These are phyloP conservation scores for Fabrea salina DNA, from an alignment of 169 alveolate species.

Conservation along the genomic window DNA sequence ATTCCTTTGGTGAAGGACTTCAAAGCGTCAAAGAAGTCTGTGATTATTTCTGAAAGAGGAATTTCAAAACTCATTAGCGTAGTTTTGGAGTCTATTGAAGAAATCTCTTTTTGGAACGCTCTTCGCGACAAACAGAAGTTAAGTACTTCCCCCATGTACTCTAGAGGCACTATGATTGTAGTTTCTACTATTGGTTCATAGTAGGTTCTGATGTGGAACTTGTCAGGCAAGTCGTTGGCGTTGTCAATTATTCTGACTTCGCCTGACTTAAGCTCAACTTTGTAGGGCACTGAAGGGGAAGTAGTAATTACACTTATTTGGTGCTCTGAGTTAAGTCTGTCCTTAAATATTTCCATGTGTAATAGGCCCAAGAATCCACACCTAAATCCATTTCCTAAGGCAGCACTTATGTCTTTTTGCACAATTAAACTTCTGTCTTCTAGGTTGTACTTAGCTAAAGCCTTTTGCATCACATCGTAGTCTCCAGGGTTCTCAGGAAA, in stretches of 20 bases:
- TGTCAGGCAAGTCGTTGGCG: constrained; percentile 25
- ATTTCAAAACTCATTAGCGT: constrained; percentile 65
- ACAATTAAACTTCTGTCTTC: constrained; percentile 88
- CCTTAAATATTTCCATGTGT: constrained; percentile 92
- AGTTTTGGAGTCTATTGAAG: constrained; percentile 48
- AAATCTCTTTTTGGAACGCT: constrained; percentile 52
- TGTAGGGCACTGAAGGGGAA: constrained; percentile 82
- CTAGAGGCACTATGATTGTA: constrained; percentile 56
- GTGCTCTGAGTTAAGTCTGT: constrained; percentile 89
- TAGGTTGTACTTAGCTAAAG: constrained; percentile 83
- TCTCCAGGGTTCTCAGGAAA: constrained; percentile 83
- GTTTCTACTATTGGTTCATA: constrained; percentile 56
- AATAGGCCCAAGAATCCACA: constrained; percentile 94
- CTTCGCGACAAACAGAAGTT: constrained; percentile 52
- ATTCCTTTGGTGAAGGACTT: constrained; percentile 88
- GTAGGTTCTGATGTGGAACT: neutral
- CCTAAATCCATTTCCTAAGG: constrained; percentile 92
- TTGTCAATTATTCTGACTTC: constrained; percentile 9
- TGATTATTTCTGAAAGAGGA: constrained; percentile 90
- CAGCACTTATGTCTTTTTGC: constrained; percentile 81
- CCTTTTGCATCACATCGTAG: constrained; percentile 66
- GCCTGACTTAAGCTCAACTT: constrained; percentile 32
- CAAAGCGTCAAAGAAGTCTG: constrained; percentile 88
- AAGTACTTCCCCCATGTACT: constrained; percentile 45
- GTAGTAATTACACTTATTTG: constrained; percentile 85